Base-by-base conservation (phyloP, 2,329 filamentous ascomycete species). In the Seiridium cupressi region DNA sequence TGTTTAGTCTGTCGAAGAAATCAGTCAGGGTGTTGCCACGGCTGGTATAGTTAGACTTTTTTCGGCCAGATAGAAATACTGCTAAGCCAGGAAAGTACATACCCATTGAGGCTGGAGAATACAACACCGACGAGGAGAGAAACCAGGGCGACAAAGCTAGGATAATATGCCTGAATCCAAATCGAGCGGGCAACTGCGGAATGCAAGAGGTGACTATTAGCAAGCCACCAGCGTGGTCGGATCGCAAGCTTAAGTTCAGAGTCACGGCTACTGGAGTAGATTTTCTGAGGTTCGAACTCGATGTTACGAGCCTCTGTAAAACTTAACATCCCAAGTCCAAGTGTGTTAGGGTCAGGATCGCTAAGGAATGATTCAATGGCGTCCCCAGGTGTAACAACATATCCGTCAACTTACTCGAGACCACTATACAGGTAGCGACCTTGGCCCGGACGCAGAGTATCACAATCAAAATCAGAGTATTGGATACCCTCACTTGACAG, bases 341-440 rank as follows among this genome's bases (percentile, higher is more conserved):
- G 40, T 4, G 31, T 69, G 63, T 10, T 74, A 1, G 69, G 68
- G 64, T 84, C 81, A 0, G 80, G 76, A 1, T 76, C 72, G 8
- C 71, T 69, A 51, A 84, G 74, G 59, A 84, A 84, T 2, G 81
- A 83, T 4, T 75, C 66, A 18, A 84, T 71, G 34, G 79, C 79
- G 61, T 84, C 81, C 35, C 81, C 81, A 3, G 83, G 72, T 0
- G 81, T 83, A 11, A 79, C 76, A 4, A 80, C 11, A 70, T 68
- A 68, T 70, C 40, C 63, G 61, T 49, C 70, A 69, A 18, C 67
- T 48, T 3, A 69, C 42, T 68, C 66, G 51, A 64, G 18, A 72
- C 67, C 36, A 68, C 58, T n/a, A 74, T 67, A 51, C 78, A 68
- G 36, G 60, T 48, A 5, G 5, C 18, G 3, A 74, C 69, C 62